Conservation (phyloP, 2,329 filamentous ascomycete species). For the Fusarium verrucosum region DNA sequence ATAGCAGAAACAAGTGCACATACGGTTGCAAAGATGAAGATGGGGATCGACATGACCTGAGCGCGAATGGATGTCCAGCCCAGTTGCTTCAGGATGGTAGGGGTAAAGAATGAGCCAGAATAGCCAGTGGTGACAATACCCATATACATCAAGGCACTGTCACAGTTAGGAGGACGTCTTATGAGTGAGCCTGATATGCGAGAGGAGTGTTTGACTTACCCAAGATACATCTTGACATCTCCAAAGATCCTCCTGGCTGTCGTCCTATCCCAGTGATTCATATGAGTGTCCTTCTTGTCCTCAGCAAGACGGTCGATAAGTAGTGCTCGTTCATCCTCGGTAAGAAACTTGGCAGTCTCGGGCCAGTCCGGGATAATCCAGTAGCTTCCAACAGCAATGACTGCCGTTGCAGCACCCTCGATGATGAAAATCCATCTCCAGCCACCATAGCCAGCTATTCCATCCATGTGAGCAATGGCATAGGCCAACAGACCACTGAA, state of each 20-base stretch:
- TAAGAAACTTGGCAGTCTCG: neutral
- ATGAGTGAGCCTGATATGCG: neutral
- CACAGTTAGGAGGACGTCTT: neutral
- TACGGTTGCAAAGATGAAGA: neutral
- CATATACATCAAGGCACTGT: neutral
- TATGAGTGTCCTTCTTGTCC: neutral
- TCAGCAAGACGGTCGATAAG: neutral
- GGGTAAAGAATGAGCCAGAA: neutral
- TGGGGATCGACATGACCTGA: neutral
- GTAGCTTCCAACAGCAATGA: slow-evolving; percentile 13
- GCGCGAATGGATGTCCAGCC: neutral
- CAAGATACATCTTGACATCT: neutral
- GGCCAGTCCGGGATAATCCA: neutral
- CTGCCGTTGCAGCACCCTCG: slow-evolving; percentile 59
- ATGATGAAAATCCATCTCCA: slow-evolving; percentile 75
- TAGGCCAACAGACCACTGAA: slow-evolving; percentile 77
- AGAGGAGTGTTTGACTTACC: neutral
- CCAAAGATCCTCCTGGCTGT: neutral
- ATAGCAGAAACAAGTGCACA: neutral
- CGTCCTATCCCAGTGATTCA: neutral
- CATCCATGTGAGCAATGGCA: slow-evolving; percentile 74
- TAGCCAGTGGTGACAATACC: neutral
- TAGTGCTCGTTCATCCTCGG: neutral
- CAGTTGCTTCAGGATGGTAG: neutral
- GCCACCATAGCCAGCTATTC: slow-evolving; percentile 65